Evolutionary conservation across 495 filamentous ascomycete genomes (phyloP).

Genomic region (Tuber borchii): DNA sequence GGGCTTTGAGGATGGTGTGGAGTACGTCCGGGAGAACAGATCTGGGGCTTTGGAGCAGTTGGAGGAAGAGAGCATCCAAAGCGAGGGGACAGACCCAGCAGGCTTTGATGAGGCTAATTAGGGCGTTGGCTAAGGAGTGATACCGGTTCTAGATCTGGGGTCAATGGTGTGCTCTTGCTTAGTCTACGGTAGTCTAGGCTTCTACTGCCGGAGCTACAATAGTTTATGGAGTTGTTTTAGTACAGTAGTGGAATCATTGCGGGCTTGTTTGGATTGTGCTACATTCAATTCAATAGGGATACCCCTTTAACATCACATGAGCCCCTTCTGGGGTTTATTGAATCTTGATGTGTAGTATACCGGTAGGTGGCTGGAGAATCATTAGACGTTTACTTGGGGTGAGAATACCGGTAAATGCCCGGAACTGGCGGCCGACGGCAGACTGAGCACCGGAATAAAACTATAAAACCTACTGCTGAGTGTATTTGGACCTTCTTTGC

Average conservation of each 20-base stretch:
- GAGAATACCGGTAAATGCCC: too few species aligned
- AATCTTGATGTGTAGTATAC: neutral
- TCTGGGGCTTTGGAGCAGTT: neutral
- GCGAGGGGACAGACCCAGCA: neutral
- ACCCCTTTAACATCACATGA: neutral
- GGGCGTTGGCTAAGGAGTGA: neutral
- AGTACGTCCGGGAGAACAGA: slow-evolving; percentile 27
- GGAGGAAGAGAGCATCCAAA: neutral
- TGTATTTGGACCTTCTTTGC: too few species aligned
- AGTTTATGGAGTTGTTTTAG: neutral
- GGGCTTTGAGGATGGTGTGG: slow-evolving; percentile 37
- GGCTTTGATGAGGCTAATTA: neutral
- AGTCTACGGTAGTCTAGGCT: neutral
- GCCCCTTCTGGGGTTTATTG: neutral
- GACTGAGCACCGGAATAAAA: too few species aligned
- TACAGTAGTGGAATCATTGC: neutral
- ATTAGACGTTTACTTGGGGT: neutral
- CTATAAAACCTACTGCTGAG: too few species aligned
- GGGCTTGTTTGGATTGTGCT: neutral
- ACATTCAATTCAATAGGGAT: neutral
- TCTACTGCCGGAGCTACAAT: neutral
- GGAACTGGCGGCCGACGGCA: too few species aligned
- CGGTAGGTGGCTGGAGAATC: neutral
- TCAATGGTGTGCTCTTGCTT: neutral
- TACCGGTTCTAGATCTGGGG: neutral